These are phyloP conservation scores for Cynanchum wilfordii DNA, from an alignment of 257 asterid genomes.

Conservation along the genomic window DNA sequence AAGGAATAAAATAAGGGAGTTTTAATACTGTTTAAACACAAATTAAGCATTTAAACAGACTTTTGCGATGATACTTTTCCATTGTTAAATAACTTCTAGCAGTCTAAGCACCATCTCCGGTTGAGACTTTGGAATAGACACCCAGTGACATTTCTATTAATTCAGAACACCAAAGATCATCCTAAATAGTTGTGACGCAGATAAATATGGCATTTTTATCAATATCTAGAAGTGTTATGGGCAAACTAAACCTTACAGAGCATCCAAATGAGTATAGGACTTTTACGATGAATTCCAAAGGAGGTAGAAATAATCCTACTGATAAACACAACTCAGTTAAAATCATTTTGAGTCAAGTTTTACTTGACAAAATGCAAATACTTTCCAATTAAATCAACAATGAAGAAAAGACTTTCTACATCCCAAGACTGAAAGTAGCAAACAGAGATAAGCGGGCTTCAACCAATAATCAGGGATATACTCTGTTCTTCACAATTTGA, in stretches of 20 bases:
- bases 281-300: not conserved
- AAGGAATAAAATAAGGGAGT: not conserved
- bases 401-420: not conserved
- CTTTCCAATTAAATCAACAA: not conserved
- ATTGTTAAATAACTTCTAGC: not conserved
- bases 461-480: not conserved
- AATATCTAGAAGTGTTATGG: not conserved
- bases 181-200: too few relatives aligned
- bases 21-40: not conserved
- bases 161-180: not conserved
- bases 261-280: not conserved
- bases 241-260: not conserved
- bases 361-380: not conserved
- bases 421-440: not conserved
- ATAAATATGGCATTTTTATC: not conserved
- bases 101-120: not conserved
- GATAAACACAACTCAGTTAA: not conserved
- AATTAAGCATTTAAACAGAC: not conserved
- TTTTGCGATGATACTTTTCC: not conserved
- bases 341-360: not conserved
- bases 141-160: not conserved
- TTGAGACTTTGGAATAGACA: not conserved
- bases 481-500: not conserved
- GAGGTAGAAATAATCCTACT: not conserved
- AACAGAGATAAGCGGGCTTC: not conserved